Evolutionary conservation across 2,329 filamentous ascomycete genomes (phyloP).

Genomic region (Rhynchosporium secalis): DNA sequence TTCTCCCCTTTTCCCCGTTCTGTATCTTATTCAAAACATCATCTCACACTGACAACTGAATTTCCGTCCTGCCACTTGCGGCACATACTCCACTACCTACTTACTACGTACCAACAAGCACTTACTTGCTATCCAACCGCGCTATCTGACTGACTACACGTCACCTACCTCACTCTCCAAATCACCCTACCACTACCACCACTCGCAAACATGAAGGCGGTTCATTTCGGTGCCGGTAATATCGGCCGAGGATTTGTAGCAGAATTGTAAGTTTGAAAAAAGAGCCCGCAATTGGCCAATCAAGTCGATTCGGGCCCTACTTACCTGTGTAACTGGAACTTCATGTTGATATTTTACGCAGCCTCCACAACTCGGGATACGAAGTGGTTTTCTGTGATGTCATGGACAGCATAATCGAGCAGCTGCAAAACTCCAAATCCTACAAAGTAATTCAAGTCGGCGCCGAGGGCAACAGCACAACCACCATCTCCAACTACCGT

Average conservation of each 20-base stretch:
- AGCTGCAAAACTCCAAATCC: slow-evolving; percentile 70
- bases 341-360: slow-evolving; percentile 18
- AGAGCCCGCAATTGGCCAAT: not conserved
- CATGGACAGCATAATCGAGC: slow-evolving; percentile 76
- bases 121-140: slow-evolving; percentile 6
- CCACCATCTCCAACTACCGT: slow-evolving; percentile 90
- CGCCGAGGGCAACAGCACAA: slow-evolving; percentile 74
- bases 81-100: slow-evolving; percentile 6
- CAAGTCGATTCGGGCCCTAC: not conserved
- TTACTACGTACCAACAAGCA: slow-evolving; percentile 1
- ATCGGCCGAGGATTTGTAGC: slow-evolving; percentile 58
- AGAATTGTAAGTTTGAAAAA: slow-evolving; percentile 33
- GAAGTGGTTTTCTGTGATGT: slow-evolving; percentile 97
- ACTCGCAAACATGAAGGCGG: slow-evolving; percentile 54
- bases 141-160: slow-evolving; percentile 9
- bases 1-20: not conserved
- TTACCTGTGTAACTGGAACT: not conserved
- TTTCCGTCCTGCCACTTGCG: slow-evolving; percentile 9
- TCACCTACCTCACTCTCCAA: not conserved
- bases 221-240: slow-evolving; percentile 86
- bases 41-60: slow-evolving; percentile 3
- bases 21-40: not conserved
- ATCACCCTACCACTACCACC: not conserved
- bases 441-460: slow-evolving; percentile 96
- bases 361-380: slow-evolving; percentile 87